These are phyloP conservation scores for Sequoia sempervirens DNA, from an alignment of 75 land plant genomes.

Conservation along the genomic window DNA sequence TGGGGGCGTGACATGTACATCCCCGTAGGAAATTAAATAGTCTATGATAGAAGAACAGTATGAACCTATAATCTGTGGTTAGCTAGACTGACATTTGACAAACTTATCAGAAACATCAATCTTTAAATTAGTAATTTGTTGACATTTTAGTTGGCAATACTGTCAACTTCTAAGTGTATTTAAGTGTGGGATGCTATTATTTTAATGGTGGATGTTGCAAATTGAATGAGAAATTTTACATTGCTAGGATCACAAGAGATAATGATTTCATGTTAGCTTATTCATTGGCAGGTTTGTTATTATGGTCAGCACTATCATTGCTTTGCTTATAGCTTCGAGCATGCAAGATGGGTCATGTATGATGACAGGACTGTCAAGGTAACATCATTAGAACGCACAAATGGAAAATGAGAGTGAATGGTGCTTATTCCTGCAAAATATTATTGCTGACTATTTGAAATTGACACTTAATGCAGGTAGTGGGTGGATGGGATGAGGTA, in stretches of 20 bases:
- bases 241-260: neutral
- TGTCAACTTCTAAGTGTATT: neutral
- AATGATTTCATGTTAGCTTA: neutral
- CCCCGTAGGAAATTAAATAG: too few relatives aligned
- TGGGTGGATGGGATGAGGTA: slow-evolving; percentile 73
- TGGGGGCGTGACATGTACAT: too few relatives aligned
- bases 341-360: slow-evolving; percentile 74
- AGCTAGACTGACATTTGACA: neutral
- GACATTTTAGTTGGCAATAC: neutral
- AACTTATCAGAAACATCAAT: neutral
- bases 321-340: slow-evolving; percentile 78
- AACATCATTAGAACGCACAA: neutral
- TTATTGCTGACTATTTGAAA: neutral
- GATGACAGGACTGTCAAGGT: slow-evolving; percentile 95
- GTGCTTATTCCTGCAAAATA: neutral
- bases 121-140: neutral
- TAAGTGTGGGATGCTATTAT: neutral
- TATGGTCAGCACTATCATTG: slow-evolving; percentile 99
- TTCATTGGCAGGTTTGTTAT: slow-evolving; percentile 69
- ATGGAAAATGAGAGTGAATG: neutral
- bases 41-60: neutral
- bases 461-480: slow-evolving; percentile 34
- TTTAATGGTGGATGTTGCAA: neutral
- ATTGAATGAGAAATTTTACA: neutral
- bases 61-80: neutral